Evolutionary conservation across 2,329 filamentous ascomycete species (phyloP).

Genomic region (Penicillium griseofulvum): DNA sequence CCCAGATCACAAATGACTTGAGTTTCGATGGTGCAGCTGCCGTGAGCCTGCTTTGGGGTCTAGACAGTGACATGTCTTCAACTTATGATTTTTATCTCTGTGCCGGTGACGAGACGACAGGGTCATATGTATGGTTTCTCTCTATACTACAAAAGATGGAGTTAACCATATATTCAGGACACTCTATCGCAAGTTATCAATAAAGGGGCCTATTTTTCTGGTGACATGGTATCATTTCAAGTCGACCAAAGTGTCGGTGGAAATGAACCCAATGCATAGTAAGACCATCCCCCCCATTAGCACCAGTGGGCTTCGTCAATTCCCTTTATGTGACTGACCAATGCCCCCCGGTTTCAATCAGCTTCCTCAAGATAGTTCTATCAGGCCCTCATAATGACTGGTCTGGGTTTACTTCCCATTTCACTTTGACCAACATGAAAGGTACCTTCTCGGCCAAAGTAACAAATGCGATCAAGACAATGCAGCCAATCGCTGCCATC

Average conservation of each 20-base stretch:
- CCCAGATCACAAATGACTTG: slow-evolving; percentile 52
- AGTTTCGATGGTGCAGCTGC: slow-evolving; percentile 50
- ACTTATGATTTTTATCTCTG: slow-evolving; percentile 59
- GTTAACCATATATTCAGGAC: slow-evolving; percentile 33
- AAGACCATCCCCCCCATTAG: slow-evolving; percentile 26
- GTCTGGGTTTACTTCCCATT: slow-evolving; percentile 61
- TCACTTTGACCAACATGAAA: slow-evolving; percentile 64
- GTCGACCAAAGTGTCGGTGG: slow-evolving; percentile 46
- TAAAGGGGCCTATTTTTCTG: slow-evolving; percentile 37
- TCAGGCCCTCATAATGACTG: slow-evolving; percentile 48
- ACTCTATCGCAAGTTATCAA: slow-evolving; percentile 42
- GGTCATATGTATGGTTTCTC: slow-evolving; percentile 43
- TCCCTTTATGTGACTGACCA: neutral
- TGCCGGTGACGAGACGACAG: slow-evolving; percentile 56
- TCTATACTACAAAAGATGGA: neutral
- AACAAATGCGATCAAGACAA: slow-evolving; percentile 28
- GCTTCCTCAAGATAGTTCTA: slow-evolving; percentile 60
- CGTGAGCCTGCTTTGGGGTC: slow-evolving; percentile 37
- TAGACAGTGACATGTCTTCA: slow-evolving; percentile 12
- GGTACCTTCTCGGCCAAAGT: slow-evolving; percentile 51
- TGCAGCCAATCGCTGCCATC: slow-evolving; percentile 11
- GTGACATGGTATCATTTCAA: slow-evolving; percentile 45
- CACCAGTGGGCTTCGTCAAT: neutral
- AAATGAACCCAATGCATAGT: slow-evolving; percentile 57
- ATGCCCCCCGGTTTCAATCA: slow-evolving; percentile 24